Conservation (phyloP, 768 basidiomycete species). For the Tylopilus subfusipes region DNA sequence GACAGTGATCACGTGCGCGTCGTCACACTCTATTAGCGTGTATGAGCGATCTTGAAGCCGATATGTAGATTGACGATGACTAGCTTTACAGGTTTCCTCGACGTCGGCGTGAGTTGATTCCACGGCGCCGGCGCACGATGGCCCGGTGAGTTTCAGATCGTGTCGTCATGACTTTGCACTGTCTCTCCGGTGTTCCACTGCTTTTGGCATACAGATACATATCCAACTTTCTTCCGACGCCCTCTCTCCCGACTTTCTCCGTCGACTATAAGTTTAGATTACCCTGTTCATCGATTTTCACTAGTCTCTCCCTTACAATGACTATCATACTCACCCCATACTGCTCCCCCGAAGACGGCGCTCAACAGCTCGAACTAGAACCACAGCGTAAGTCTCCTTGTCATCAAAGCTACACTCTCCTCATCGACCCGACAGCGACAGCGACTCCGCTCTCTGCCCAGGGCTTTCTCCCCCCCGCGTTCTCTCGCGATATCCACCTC, state of each 20-base stretch:
- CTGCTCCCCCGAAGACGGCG: constrained; percentile 54
- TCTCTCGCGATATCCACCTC: constrained; percentile 50
- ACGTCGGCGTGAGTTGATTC: no score
- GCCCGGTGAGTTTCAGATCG: no score
- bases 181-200: no score
- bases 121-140: no score
- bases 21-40: no score
- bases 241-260: constrained; percentile 9
- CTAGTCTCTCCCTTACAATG: constrained; percentile 32
- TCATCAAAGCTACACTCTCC: neutral
- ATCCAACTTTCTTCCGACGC: neutral
- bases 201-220: constrained; percentile 4
- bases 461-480: constrained; percentile 60
- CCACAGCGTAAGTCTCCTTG: constrained; percentile 43
- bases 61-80: no score
- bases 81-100: no score
- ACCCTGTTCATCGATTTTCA: neutral
- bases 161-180: constrained; percentile 1
- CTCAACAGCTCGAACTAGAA: constrained; percentile 64
- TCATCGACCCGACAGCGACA: constrained; percentile 19
- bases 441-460: constrained; percentile 42
- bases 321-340: constrained; percentile 67
- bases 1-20: constrained; percentile 14
- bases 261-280: neutral
- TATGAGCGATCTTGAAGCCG: no score